Evolutionary conservation across 306 rosid genomes (phyloP).

Genomic region (Trifolium repens): DNA sequence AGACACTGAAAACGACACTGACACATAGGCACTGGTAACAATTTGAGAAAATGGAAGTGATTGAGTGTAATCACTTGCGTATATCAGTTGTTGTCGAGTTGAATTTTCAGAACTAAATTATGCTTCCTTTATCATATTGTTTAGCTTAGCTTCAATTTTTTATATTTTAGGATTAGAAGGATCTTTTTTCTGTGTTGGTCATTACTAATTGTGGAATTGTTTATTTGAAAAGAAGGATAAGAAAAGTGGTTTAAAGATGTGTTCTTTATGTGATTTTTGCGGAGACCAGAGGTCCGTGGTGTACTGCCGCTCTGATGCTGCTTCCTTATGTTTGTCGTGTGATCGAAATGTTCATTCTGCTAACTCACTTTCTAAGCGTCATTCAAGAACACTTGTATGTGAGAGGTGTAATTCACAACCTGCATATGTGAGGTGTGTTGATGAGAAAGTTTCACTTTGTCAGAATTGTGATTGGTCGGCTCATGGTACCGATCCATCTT

Average conservation of each 20-base stretch:
- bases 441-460: constrained; percentile 86
- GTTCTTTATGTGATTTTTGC: constrained; percentile 87
- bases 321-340: constrained; percentile 90
- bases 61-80: neutral
- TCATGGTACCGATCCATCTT: constrained; percentile 65
- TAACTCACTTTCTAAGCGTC: constrained; percentile 91
- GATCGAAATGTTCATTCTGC: constrained; percentile 97
- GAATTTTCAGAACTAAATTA: constrained; percentile 44
- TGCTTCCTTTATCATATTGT: constrained; percentile 31
- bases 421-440: constrained; percentile 77
- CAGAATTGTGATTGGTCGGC: constrained; percentile 95
- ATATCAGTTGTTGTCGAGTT: constrained; percentile 3
- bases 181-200: constrained; percentile 33
- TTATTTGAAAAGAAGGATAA: constrained; percentile 45
- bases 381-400: constrained; percentile 79
- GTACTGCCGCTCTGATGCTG: constrained; percentile 92
- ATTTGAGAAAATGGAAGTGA: constrained; percentile 2
- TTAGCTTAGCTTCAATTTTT: neutral
- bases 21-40: neutral
- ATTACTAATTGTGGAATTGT: constrained; percentile 42
- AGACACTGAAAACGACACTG: neutral
- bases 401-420: constrained; percentile 89
- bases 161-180: constrained; percentile 26
- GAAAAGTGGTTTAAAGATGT: constrained; percentile 60
- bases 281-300: constrained; percentile 89